Evolutionary conservation across 805 yeast genomes (phyloP).

Genomic region (Spathaspora hagerdaliae): DNA sequence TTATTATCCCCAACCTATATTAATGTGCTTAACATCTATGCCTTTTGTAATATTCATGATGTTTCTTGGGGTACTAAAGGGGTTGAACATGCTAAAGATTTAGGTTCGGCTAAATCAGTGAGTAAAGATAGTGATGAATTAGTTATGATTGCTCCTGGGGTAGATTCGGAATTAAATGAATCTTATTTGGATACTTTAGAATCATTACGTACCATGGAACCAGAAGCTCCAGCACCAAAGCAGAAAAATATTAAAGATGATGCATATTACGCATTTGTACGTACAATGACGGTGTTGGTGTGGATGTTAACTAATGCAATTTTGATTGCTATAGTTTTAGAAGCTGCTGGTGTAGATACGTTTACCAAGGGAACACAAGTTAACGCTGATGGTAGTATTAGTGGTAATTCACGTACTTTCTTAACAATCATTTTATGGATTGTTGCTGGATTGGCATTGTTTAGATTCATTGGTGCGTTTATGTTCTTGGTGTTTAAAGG

Average conservation of each 20-base stretch:
- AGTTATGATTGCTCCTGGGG: conserved; percentile 58
- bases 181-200: conserved; percentile 64
- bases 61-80: conserved; percentile 98
- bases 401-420: conserved; percentile 56
- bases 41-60: conserved; percentile 94
- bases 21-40: conserved; percentile 88
- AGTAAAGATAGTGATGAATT: conserved; percentile 33
- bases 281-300: conserved; percentile 81
- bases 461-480: conserved; percentile 74
- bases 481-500: conserved; percentile 46
- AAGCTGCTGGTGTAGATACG: conserved; percentile 70
- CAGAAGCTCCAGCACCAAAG: conserved; percentile 21
- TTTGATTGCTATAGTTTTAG: conserved; percentile 76
- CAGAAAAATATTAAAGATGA: conserved; percentile 32
- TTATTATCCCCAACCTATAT: conserved; percentile 84
- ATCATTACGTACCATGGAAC: conserved; percentile 43
- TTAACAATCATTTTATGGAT: conserved; percentile 87
- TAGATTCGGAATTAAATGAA: conserved; percentile 70
- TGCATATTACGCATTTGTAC: conserved; percentile 83
- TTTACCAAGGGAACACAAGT: conserved; percentile 29
- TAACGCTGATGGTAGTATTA: conserved; percentile 24
- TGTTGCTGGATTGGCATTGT: conserved; percentile 85
- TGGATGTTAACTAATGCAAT: conserved; percentile 90
- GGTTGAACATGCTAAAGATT: conserved; percentile 57
- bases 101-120: conserved; percentile 77